Evolutionary conservation across 139 green algal genomes (phyloP), one percentile per base, ranked within the genome.

Genomic region (Bryopsis sp.): DNA sequence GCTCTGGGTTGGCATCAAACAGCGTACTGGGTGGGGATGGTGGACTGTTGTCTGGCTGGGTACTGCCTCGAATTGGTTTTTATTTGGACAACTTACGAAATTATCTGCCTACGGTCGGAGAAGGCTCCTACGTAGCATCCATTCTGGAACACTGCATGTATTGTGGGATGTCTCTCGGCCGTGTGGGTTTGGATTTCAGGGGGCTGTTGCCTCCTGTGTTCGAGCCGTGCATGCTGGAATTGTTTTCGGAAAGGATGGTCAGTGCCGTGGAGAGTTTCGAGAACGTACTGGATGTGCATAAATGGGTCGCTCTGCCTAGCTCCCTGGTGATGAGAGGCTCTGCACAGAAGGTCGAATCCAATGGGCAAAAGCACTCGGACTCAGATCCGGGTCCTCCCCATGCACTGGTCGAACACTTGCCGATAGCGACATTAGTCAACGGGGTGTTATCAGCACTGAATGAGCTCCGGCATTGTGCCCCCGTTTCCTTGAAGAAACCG

Each of bases 141-240:
- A 85, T 96, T 29, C 74, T 97, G 72, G 94, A 99, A 73, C 89
- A 97, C 79, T 89, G 82, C 78, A 96, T 93, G 84, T 97, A 99
- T 81, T 96, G 88, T 72, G 92, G 92, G 28, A 85, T 85, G 58
- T 90, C 81, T 32, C 83, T 99, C 29, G 85, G 79, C 3, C 79
- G 95, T 1, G 94, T 97, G 24, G 95, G 95, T 1, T 72, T 97
- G 48, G 95, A 99, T 82, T 96, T 97, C 72, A 76, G 90, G 19
- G 73, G 71, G 15, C 75, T 96, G 67, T 81, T 99, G 59, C 73
- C 82, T 58, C 86, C 91, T 1, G 37, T 96, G 58, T 98, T 98
- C 64, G 88, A 97, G 84, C 58, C 73, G 58, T 85, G 78, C 29
- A 59, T 78, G 1, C 67, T 89, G 67, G 61, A 48, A 6, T 64